These are phyloP conservation scores for Lasiodiplodia citricola DNA, from an alignment of 2,329 filamentous ascomycete species.

Conservation along the genomic window DNA sequence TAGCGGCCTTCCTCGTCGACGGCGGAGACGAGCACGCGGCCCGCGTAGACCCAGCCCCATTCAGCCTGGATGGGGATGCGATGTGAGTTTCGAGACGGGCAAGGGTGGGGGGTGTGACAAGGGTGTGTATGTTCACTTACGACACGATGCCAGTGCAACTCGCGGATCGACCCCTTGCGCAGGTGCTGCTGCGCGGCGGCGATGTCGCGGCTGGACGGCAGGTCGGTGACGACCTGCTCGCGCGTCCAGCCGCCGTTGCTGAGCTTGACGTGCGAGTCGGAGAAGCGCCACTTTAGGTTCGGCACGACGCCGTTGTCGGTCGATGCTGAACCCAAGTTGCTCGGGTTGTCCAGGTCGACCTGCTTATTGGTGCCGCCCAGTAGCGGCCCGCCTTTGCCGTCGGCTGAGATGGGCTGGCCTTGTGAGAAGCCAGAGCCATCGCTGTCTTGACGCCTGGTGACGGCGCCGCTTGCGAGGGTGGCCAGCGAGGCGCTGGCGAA, in stretches of 20 bases:
- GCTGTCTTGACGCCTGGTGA: neutral
- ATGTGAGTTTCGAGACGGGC: slow-evolving; percentile 7
- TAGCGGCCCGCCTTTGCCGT: slow-evolving; percentile 64
- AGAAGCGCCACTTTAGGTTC: slow-evolving; percentile 73
- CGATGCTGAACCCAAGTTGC: slow-evolving; percentile 65
- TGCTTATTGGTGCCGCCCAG: slow-evolving; percentile 67
- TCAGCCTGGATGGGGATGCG: slow-evolving; percentile 56
- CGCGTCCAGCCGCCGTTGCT: slow-evolving; percentile 69
- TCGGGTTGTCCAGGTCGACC: slow-evolving; percentile 67
- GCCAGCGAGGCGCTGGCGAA: neutral
- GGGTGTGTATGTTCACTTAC: slow-evolving; percentile 47
- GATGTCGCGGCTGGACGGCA: slow-evolving; percentile 70
- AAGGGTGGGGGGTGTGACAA: neutral
- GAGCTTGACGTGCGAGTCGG: slow-evolving; percentile 67
- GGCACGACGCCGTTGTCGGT: slow-evolving; percentile 69
- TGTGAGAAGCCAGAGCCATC: slow-evolving; percentile 46
- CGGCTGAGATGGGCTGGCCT: slow-evolving; percentile 62
- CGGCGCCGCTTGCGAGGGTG: neutral
- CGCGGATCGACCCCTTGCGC: slow-evolving; percentile 69
- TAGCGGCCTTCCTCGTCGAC: slow-evolving; percentile 67
- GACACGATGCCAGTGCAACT: slow-evolving; percentile 72
- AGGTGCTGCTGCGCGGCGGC: slow-evolving; percentile 72
- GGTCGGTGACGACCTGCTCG: slow-evolving; percentile 69
- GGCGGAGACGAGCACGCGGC: slow-evolving; percentile 37
- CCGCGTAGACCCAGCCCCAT: slow-evolving; percentile 68